phyloP scores from a whole-genome alignment of 441 rosid genomes.

The Adansonia rubrostipa region DNA sequence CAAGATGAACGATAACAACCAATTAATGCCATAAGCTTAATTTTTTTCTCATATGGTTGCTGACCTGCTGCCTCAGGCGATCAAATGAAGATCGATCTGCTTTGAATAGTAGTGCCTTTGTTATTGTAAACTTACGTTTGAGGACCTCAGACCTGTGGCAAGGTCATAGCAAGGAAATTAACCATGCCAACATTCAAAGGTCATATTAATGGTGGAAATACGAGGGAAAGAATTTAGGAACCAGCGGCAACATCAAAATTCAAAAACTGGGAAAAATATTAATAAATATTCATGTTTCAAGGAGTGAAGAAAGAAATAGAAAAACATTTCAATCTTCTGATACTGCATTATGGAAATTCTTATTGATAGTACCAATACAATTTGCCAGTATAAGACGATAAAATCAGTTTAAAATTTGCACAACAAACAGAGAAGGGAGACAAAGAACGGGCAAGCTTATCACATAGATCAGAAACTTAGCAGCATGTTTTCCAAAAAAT shows the following conservation, averaged over 20 bases:
- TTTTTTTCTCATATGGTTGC: slow-evolving; percentile 12
- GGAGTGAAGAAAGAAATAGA: not conserved
- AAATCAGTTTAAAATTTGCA: not conserved
- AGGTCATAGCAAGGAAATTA: not conserved
- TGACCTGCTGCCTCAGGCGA: slow-evolving; percentile 82
- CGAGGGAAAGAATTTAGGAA: not conserved
- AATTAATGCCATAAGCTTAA: slow-evolving; percentile 7
- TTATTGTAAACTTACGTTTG: slow-evolving; percentile 74
- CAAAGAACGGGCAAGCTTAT: not conserved
- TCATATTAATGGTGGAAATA: slow-evolving; percentile 6
- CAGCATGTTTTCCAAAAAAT: not conserved
- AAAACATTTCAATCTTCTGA: not conserved
- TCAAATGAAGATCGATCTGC: slow-evolving; percentile 86
- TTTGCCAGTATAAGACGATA: not conserved
- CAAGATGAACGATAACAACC: slow-evolving; percentile 10
- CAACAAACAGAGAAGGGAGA: not conserved
- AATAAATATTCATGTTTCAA: not conserved
- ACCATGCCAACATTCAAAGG: not conserved
- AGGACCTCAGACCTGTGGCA: slow-evolving; percentile 64
- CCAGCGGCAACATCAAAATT: not conserved
- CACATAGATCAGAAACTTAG: not conserved
- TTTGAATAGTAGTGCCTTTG: slow-evolving; percentile 76
- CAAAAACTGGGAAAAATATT: not conserved
- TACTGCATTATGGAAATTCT: not conserved
- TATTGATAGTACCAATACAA: not conserved